These are phyloP conservation scores for Ceratocystiopsis minuta DNA, from an alignment of 2,329 filamentous ascomycete species.

Conservation along the genomic window DNA sequence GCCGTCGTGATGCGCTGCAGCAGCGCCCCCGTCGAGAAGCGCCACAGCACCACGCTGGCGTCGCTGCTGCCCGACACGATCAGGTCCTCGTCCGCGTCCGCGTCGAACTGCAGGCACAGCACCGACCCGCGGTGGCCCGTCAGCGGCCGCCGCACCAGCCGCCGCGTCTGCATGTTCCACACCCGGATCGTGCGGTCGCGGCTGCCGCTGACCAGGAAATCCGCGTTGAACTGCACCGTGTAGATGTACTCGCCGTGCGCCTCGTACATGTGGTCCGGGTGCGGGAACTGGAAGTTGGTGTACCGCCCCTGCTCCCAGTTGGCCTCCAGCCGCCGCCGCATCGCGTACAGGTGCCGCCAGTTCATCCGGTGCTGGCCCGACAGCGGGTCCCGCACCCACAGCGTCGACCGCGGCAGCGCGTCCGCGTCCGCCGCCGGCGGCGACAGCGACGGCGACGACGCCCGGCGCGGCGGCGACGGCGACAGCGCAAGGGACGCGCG, in stretches of 20 bases:
- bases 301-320: conserved; percentile 81
- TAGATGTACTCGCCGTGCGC: conserved; percentile 89
- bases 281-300: conserved; percentile 77
- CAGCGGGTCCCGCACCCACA: conserved; percentile 32
- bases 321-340: conserved; percentile 65
- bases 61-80: conserved; percentile 95
- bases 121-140: conserved; percentile 70
- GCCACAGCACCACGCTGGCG: conserved; percentile 78
- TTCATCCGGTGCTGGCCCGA: conserved; percentile 48
- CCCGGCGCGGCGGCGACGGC: neutral
- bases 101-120: conserved; percentile 86
- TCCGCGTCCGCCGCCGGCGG: neutral
- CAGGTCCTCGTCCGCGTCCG: conserved; percentile 68
- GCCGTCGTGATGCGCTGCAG: conserved; percentile 59
- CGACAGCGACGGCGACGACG: conserved; percentile 1
- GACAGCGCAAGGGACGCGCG: neutral
- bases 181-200: conserved; percentile 74
- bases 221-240: conserved; percentile 71
- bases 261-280: conserved; percentile 61
- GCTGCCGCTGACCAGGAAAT: conserved; percentile 84
- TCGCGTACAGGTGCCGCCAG: conserved; percentile 86
- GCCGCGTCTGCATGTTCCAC: conserved; percentile 72
- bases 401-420: conserved; percentile 23
- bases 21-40: conserved; percentile 74
- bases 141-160: conserved; percentile 58